Evolutionary conservation across 345 rosid species (phyloP).

Genomic region (Carallia pectinifolia): DNA sequence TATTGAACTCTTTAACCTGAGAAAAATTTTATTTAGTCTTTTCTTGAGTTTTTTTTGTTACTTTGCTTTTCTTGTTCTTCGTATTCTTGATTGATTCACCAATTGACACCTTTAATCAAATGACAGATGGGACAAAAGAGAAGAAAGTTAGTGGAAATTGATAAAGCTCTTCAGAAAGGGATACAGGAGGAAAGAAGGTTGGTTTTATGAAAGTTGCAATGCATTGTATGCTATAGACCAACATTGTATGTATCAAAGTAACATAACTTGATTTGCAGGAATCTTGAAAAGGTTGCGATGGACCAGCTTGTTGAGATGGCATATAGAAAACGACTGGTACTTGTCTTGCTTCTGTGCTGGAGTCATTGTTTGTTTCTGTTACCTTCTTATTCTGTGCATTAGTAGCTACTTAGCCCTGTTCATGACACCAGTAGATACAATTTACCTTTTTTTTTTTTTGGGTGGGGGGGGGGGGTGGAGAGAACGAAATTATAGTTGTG

Average conservation of each 20-base stretch:
- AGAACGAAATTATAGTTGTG: too few relatives aligned
- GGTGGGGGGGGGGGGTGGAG: too few relatives aligned
- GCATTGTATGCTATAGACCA: not conserved
- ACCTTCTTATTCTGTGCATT: not conserved
- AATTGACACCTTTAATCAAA: conserved; percentile 19
- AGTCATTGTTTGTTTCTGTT: not conserved
- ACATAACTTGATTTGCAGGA: conserved; percentile 49
- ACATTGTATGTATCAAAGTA: not conserved
- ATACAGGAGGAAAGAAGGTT: conserved; percentile 66
- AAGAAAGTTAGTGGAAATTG: conserved; percentile 57
- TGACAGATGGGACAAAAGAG: conserved; percentile 61
- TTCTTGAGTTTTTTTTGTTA: not conserved
- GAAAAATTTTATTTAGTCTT: not conserved
- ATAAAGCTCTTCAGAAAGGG: conserved; percentile 46
- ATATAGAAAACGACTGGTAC: conserved; percentile 77
- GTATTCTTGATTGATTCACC: not conserved
- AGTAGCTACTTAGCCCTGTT: not conserved
- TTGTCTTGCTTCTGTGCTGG: conserved; percentile 6
- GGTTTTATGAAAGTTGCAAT: conserved; percentile 17
- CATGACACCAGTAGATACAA: not conserved
- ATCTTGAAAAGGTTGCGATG: conserved; percentile 68
- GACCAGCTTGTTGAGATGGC: conserved; percentile 86
- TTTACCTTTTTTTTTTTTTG: too few relatives aligned
- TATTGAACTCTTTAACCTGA: not conserved
- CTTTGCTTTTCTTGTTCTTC: not conserved